A percentile compares a stretch with the other conserved stretches of the same genome.
phyloP scores from a whole-genome alignment of 148 eudicot genomes.

The Chenopodium quinoa region DNA sequence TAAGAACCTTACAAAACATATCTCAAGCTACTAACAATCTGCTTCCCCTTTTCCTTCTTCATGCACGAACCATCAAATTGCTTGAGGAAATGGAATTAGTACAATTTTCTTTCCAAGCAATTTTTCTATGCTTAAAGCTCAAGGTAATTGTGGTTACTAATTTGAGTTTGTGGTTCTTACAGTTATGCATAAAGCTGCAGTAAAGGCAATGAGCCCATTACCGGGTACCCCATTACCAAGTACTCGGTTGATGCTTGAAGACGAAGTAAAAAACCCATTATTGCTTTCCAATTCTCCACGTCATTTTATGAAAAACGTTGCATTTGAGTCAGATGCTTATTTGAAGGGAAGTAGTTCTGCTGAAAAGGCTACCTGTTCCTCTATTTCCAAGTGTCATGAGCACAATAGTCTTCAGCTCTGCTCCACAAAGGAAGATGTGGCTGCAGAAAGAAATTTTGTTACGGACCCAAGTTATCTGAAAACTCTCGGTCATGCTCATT shows the following conservation, averaged over 20 bases:
- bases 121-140: background rate
- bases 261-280: background rate
- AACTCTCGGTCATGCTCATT: conserved; percentile 77
- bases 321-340: conserved; percentile 18
- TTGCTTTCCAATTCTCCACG: background rate
- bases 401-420: conserved; percentile 15
- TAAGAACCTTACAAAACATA: background rate
- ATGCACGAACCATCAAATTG: background rate
- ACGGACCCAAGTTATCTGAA: conserved; percentile 69
- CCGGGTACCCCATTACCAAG: background rate
- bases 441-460: conserved; percentile 38
- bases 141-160: background rate
- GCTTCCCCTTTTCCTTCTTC: background rate
- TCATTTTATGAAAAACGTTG: conserved; percentile 4
- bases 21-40: background rate
- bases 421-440: conserved; percentile 18
- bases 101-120: background rate
- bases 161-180: background rate
- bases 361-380: conserved; percentile 32
- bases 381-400: conserved; percentile 25
- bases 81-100: too few species aligned
- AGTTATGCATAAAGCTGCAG: conserved; percentile 18
- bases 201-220: background rate
- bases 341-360: conserved; percentile 27
- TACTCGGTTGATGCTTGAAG: background rate